Percentiles rank a stretch among this genome's conserved stretches.
Evolutionary conservation across 2,329 filamentous ascomycete species (phyloP).

Genomic region (Xylaria sp.): DNA sequence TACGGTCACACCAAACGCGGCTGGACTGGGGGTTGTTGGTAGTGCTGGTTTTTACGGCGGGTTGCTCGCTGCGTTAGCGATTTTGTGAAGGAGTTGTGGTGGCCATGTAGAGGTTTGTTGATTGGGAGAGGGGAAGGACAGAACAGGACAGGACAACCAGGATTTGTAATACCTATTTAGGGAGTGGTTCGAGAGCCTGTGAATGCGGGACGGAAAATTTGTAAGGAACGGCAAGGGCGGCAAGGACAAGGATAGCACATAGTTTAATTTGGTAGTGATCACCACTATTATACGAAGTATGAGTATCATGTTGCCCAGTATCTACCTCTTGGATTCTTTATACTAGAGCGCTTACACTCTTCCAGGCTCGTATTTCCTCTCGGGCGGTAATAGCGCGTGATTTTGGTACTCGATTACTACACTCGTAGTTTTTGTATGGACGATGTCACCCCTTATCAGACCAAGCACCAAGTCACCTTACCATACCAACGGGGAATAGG

Average conservation of each 20-base stretch:
- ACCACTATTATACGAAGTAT: constrained; percentile 7
- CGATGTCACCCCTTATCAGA: neutral
- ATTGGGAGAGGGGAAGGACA: too few species aligned
- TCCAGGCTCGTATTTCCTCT: constrained; percentile 16
- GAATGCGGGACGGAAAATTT: neutral
- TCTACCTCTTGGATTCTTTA: constrained; percentile 1
- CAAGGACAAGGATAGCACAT: neutral
- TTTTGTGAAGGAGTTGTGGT: constrained; percentile 24
- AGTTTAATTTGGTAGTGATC: constrained; percentile 13
- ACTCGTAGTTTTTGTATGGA: constrained; percentile 3
- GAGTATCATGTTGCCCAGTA: constrained; percentile 6
- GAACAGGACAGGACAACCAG: neutral
- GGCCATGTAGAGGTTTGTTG: neutral
- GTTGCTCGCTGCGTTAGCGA: constrained; percentile 41
- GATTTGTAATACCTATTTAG: constrained; percentile 16
- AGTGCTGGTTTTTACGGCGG: constrained; percentile 35
- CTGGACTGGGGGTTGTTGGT: constrained; percentile 1
- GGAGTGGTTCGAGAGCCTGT: neutral
- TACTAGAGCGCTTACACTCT: neutral
- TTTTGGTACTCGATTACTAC: constrained; percentile 5
- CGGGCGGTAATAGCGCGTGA: constrained; percentile 12
- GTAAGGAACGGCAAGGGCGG: neutral
- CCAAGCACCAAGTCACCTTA: neutral
- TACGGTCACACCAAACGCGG: constrained; percentile 33
- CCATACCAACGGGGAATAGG: constrained; percentile 14